A percentile compares a stretch with the other conserved stretches of the same genome.
Conservation (phyloP, 139 green algal genomes). For the Chlamydomonas incerta region DNA sequence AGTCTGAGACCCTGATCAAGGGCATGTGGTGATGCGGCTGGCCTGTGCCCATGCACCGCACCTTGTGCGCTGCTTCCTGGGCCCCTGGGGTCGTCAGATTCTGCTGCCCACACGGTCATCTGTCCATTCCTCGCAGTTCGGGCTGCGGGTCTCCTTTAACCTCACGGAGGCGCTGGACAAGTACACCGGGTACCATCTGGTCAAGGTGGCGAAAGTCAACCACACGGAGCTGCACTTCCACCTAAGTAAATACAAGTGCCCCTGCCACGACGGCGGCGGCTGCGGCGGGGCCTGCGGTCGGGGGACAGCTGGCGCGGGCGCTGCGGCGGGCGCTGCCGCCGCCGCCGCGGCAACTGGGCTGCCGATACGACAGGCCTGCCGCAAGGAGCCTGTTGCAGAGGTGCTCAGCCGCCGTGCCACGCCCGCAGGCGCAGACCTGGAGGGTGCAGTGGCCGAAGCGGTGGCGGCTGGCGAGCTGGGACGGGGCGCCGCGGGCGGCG, state of each 20-base stretch:
- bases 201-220: background rate
- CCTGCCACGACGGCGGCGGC: background rate
- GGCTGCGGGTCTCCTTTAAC: slow-evolving; percentile 18
- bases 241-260: background rate
- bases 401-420: too few relatives aligned
- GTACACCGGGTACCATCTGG: slow-evolving; percentile 24
- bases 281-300: background rate
- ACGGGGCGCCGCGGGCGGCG: background rate
- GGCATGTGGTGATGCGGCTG: too few relatives aligned
- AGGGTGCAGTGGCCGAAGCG: too few relatives aligned
- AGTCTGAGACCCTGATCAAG: too few relatives aligned
- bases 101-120: background rate
- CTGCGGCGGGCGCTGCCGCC: background rate
- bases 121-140: background rate
- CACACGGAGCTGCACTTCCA: slow-evolving; percentile 4
- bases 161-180: slow-evolving; percentile 1
- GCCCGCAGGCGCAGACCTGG: too few relatives aligned
- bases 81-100: background rate
- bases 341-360: background rate
- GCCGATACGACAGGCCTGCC: too few relatives aligned
- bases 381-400: background rate
- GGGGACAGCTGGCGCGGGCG: background rate
- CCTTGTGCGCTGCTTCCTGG: background rate
- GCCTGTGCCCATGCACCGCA: background rate
- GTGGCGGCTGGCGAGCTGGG: background rate